Evolutionary conservation across 2,329 filamentous ascomycete species (phyloP), one percentile per base, ranked within the genome.

Genomic region (Lomentospora prolificans): DNA sequence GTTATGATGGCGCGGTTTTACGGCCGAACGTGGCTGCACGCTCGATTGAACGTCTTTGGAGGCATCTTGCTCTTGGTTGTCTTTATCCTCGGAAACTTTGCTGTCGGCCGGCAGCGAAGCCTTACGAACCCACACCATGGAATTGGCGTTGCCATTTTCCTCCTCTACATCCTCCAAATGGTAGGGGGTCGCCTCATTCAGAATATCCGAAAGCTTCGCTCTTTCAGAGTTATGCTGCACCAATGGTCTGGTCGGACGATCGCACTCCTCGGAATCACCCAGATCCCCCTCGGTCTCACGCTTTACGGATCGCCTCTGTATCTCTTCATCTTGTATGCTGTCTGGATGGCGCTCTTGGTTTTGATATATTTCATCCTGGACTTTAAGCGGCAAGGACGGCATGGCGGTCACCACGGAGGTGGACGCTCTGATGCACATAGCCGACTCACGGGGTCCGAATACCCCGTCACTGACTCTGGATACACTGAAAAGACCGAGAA

Each of bases 261-360:
- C 63, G 86, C 88, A 2, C 70, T 97, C 17, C 75, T 99, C 3
- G 94, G 89, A 0, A 84, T 97, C 61, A 80, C 85, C 3, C 94
- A 99, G 67, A 82, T 99, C 9, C 87, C 94, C 0, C 77, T 99
- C 0, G 94, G 94, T 0, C 76, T 99, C 50, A 91, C 91, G 0
- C 76, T 99, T 1, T 99, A 96, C 64, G 94, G 94, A 4, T 96
- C 91, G 28, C 92, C 94, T 4, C 83, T 86, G 64, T 81, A 80
- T 36, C 78, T 91, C 3, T 99, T 97, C 67, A 84, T 99, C 54
- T 75, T 97, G 3, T 99, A 87, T 65, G 80, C 91, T 0, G 60
- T 97, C 0, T 92, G 86, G 76, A 86, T 87, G 67, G 81, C 82
- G 27, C 76, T 87, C 17, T 72, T 96, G 31, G 62, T 96, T 14